phyloP scores from a whole-genome alignment of 2,329 filamentous ascomycete genomes.

The Monosporascus sp. region DNA sequence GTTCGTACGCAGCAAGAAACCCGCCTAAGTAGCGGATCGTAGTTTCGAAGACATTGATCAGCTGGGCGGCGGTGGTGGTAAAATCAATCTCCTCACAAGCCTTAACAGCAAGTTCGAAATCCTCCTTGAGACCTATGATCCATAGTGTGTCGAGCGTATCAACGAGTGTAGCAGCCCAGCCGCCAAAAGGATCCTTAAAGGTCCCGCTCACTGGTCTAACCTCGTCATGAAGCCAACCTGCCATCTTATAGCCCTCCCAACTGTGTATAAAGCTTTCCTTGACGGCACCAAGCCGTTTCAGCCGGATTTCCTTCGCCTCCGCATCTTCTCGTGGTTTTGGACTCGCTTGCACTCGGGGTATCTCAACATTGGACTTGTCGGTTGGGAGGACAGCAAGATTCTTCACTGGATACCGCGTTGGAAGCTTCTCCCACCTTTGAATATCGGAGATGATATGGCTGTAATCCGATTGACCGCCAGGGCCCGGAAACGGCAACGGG shows the following conservation, averaged over 20 bases:
- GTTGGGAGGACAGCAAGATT: constrained; percentile 30
- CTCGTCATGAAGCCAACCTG: constrained; percentile 62
- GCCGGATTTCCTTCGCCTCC: constrained; percentile 27
- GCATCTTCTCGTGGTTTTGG: constrained; percentile 41
- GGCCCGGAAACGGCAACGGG: constrained; percentile 8
- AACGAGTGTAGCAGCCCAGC: constrained; percentile 64
- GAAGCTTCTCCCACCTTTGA: constrained; percentile 27
- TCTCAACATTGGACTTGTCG: constrained; percentile 35
- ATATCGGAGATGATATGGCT: too few relatives aligned
- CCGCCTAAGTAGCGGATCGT: constrained; percentile 68
- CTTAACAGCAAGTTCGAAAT: constrained; percentile 59
- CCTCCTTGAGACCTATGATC: constrained; percentile 62
- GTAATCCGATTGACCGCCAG: background rate
- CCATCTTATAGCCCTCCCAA: constrained; percentile 55
- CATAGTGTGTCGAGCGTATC: constrained; percentile 65
- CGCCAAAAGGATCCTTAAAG: constrained; percentile 53
- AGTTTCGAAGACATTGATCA: constrained; percentile 65
- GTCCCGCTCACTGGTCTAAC: constrained; percentile 50
- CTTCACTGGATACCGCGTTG: constrained; percentile 28
- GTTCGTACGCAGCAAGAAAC: constrained; percentile 63
- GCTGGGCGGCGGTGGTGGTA: constrained; percentile 39
- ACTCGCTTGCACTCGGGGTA: constrained; percentile 55
- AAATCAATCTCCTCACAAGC: constrained; percentile 58
- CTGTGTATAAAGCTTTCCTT: constrained; percentile 47
- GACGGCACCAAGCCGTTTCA: constrained; percentile 37